Conservation (phyloP, 306 rosid genomes). For the Cucurbita ficifolia region DNA sequence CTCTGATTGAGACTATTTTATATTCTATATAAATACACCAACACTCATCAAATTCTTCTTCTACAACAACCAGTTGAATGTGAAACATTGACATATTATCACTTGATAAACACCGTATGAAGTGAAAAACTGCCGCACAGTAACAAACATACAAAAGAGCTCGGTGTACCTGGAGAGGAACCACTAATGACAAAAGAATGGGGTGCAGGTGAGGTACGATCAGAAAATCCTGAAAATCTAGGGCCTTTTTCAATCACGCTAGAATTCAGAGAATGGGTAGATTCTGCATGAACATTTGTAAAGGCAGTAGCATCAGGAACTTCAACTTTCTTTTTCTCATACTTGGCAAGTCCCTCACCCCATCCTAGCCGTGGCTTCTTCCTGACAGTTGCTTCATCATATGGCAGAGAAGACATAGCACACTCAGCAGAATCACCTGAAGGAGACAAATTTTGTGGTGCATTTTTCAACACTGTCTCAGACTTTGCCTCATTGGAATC, state of each 20-base stretch:
- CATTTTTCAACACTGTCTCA: slow-evolving; percentile 37
- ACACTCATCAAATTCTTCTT: background rate
- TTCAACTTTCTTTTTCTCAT: slow-evolving; percentile 86
- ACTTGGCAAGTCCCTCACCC: slow-evolving; percentile 99
- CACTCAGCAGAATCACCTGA: slow-evolving; percentile 66
- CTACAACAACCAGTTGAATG: background rate
- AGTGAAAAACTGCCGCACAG: background rate
- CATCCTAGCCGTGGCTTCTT: slow-evolving; percentile 89
- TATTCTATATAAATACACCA: background rate
- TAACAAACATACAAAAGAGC: background rate
- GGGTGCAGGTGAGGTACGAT: slow-evolving; percentile 84
- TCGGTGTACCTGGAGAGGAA: slow-evolving; percentile 67
- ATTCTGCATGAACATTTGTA: slow-evolving; percentile 29
- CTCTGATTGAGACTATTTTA: background rate
- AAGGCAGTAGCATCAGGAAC: slow-evolving; percentile 47
- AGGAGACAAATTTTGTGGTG: slow-evolving; percentile 34
- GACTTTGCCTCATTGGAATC: slow-evolving; percentile 17
- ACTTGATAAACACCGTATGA: background rate
- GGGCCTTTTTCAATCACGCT: slow-evolving; percentile 62
- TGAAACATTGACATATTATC: background rate
- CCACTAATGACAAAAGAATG: slow-evolving; percentile 94
- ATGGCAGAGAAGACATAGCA: slow-evolving; percentile 50
- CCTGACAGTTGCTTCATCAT: slow-evolving; percentile 50
- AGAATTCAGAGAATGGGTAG: slow-evolving; percentile 27
- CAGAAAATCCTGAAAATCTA: slow-evolving; percentile 34